Percentiles rank a stretch among this genome's conserved stretches.
phyloP scores from a whole-genome alignment of 495 filamentous ascomycete genomes.

The Articulospora tetracladia region DNA sequence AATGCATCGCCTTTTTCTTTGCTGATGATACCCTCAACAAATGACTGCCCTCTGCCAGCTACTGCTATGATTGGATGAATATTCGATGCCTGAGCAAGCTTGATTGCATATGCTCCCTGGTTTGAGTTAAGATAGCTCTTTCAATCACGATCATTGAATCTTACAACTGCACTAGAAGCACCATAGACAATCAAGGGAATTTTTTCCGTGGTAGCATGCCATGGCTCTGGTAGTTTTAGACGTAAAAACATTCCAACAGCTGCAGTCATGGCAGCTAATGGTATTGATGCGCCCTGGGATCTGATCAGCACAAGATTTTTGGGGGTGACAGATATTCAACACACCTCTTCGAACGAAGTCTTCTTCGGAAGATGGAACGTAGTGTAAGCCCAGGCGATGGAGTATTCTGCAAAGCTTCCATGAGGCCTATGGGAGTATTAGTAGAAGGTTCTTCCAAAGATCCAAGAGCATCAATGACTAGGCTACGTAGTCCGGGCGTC shows the following conservation, averaged over 20 bases:
- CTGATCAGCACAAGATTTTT: neutral
- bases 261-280: slow-evolving; percentile 71
- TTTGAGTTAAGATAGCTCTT: neutral
- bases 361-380: slow-evolving; percentile 66
- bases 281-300: slow-evolving; percentile 55
- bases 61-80: slow-evolving; percentile 72
- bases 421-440: slow-evolving; percentile 29
- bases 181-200: slow-evolving; percentile 58
- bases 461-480: neutral
- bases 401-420: slow-evolving; percentile 72
- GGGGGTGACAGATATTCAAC: neutral
- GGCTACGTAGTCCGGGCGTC: neutral
- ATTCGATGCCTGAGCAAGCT: slow-evolving; percentile 61
- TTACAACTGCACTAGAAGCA: slow-evolving; percentile 54
- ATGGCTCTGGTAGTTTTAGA: slow-evolving; percentile 62
- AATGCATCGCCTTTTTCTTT: slow-evolving; percentile 62
- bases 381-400: slow-evolving; percentile 55
- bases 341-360: slow-evolving; percentile 61
- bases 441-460: slow-evolving; percentile 10
- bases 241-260: slow-evolving; percentile 58
- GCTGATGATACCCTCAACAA: slow-evolving; percentile 60
- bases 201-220: slow-evolving; percentile 41
- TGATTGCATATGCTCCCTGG: slow-evolving; percentile 59
- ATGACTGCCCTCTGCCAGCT: slow-evolving; percentile 54
- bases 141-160: neutral